Base-by-base conservation (phyloP, 306 rosid species). In the Cicer chorassanicum region DNA sequence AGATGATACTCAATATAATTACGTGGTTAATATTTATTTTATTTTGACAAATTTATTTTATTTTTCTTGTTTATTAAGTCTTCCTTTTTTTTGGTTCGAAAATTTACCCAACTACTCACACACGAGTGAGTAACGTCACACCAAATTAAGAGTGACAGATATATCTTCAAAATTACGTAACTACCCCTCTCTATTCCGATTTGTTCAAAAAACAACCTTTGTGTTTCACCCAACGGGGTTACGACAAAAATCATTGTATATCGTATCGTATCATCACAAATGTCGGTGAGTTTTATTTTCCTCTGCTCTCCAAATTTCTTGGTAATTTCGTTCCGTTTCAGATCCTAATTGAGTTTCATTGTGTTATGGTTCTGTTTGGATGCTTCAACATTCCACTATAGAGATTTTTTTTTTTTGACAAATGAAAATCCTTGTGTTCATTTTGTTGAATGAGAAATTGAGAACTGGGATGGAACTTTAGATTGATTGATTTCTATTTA, bases 231-330 rank as follows among this genome's bases (percentile, higher is more conserved):
- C 68, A 63, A 40, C 59, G 39, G 24, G 11, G 40, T 55, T 45
- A 7, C n/a, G 36, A 46, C 76, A 46, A 59, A 56, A 12, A 12
- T 45, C 82, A 39, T 78, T 40, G 65, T 49, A 34, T 49, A 34
- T 34, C 65, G 16, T 29, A 60, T 60, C 43, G 65, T 60, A 39
- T 34, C 82, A n/a, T 60, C 46, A 44, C 10, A 76, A 65, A 83
- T 83, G 87, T 80, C 82, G 87, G 87, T 80, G 74, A 75, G 84
- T 76, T 64, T 21, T 40, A 36, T 44, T 42, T 7, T 54, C 61
- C 65, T 70, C 70, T 76, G 11, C 11, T 15, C 5, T 66, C 69
- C 15, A 24, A 38, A 59, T 67, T 75, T 50, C 19, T 34, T 53
- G 21, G 69, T 48, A 4, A 61, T 29, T 53, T 49, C 39, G 46